phyloP scores from a whole-genome alignment of 495 filamentous ascomycete genomes.

The Penicillium mononematosum region DNA sequence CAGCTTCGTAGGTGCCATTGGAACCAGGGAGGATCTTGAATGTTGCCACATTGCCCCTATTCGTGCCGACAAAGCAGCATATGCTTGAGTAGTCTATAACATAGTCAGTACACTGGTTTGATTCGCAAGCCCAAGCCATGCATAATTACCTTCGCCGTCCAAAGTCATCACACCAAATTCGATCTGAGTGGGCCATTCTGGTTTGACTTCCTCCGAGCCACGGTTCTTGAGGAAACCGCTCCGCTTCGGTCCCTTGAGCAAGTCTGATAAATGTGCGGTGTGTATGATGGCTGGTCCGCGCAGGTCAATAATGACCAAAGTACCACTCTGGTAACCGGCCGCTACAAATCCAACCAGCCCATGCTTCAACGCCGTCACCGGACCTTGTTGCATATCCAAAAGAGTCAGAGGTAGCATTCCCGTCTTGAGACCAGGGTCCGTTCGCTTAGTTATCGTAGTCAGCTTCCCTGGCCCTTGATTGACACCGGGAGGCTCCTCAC shows the following conservation, averaged over 20 bases:
- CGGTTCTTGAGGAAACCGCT: constrained; percentile 61
- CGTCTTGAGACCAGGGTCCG: constrained; percentile 76
- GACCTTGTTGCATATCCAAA: constrained; percentile 76
- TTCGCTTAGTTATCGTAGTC: constrained; percentile 68
- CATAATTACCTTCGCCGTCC: constrained; percentile 68
- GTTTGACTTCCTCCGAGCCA: constrained; percentile 42
- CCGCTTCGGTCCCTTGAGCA: constrained; percentile 67
- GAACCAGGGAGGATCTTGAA: constrained; percentile 81
- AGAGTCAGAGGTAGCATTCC: constrained; percentile 79
- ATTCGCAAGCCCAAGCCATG: not conserved
- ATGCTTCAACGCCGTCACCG: constrained; percentile 72
- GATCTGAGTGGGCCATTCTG: constrained; percentile 72
- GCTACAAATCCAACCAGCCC: constrained; percentile 92
- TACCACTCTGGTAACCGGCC: constrained; percentile 77
- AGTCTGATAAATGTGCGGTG: constrained; percentile 61
- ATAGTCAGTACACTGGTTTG: constrained; percentile 20
- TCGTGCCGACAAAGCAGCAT: constrained; percentile 87
- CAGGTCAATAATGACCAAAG: constrained; percentile 77
- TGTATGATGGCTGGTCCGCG: constrained; percentile 88
- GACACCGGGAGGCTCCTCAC: constrained; percentile 54
- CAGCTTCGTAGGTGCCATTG: constrained; percentile 68
- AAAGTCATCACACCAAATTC: constrained; percentile 94
- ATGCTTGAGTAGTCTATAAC: constrained; percentile 81
- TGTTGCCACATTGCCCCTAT: constrained; percentile 74
- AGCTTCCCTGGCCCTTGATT: constrained; percentile 56